A percentile compares a stretch with the other conserved stretches of the same genome.
These are phyloP conservation scores for Leptoxyphium fumago DNA, from an alignment of 2,329 filamentous ascomycete genomes.

Conservation along the genomic window DNA sequence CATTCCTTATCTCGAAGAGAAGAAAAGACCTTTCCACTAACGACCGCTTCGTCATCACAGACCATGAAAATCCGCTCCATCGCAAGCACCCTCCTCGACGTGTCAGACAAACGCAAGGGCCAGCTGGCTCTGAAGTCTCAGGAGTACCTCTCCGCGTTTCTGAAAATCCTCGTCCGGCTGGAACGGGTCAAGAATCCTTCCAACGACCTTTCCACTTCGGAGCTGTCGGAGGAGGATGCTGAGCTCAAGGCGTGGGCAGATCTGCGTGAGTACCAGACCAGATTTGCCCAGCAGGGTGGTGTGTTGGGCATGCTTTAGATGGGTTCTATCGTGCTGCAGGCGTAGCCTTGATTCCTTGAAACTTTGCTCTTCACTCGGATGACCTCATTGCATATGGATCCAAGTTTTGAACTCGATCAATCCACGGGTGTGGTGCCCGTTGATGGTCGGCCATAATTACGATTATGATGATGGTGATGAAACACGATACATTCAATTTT, in stretches of 20 bases:
- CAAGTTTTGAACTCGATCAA: too few relatives aligned
- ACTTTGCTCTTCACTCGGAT: too few relatives aligned
- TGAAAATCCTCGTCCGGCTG: conserved; percentile 60
- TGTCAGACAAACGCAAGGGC: conserved; percentile 38
- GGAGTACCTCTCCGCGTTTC: conserved; percentile 55
- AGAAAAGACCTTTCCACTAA: conserved; percentile 12
- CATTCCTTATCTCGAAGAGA: conserved; percentile 1
- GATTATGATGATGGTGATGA: too few relatives aligned
- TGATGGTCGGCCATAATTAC: too few relatives aligned
- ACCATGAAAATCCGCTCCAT: conserved; percentile 77
- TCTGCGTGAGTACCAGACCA: conserved; percentile 61
- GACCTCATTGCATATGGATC: too few relatives aligned
- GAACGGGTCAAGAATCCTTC: conserved; percentile 44
- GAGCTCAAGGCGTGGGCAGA: conserved; percentile 68
- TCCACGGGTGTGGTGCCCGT: too few relatives aligned
- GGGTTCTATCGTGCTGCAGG: background rate
- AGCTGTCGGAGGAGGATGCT: conserved; percentile 48
- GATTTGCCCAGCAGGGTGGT: conserved; percentile 53
- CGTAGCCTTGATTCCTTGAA: too few relatives aligned
- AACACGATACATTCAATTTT: too few relatives aligned
- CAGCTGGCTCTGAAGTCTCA: conserved; percentile 45
- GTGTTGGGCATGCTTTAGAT: conserved; percentile 21
- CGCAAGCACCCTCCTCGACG: conserved; percentile 61
- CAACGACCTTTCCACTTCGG: conserved; percentile 17
- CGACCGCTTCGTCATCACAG: conserved; percentile 19